phyloP scores from a whole-genome alignment of 192 early-diverging fungal genomes.

The Coemansia sp. region DNA sequence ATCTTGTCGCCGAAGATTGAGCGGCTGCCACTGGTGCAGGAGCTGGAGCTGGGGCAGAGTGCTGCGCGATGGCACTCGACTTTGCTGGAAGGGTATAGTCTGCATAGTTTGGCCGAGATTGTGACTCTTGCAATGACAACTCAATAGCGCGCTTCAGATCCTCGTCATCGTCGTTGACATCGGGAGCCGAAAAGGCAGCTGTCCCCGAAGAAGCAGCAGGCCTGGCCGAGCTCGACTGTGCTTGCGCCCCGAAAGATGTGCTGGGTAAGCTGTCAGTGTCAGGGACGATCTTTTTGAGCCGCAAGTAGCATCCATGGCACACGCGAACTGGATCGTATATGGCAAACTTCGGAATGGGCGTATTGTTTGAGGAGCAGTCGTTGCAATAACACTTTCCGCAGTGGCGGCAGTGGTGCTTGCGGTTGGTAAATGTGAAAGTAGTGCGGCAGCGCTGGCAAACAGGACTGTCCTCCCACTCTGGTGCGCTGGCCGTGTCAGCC shows the following conservation, averaged over 20 bases:
- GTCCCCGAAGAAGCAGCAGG: constrained; percentile 10
- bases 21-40: neutral
- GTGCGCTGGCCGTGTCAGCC: constrained; percentile 89
- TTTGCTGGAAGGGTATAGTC: constrained; percentile 32
- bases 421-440: constrained; percentile 89
- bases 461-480: constrained; percentile 95
- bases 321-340: constrained; percentile 91
- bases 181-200: constrained; percentile 10
- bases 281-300: constrained; percentile 63
- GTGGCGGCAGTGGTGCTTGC: constrained; percentile 98
- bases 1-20: constrained; percentile 14
- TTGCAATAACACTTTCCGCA: constrained; percentile 95
- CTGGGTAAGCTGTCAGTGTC: constrained; percentile 14
- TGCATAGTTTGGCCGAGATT: constrained; percentile 53
- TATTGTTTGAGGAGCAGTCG: constrained; percentile 87
- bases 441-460: constrained; percentile 95
- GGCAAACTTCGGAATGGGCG: constrained; percentile 83
- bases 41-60: neutral
- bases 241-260: neutral
- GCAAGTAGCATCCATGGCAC: constrained; percentile 91
- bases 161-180: constrained; percentile 75
- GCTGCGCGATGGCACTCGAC: neutral
- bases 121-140: constrained; percentile 74
- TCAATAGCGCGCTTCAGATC: constrained; percentile 94
- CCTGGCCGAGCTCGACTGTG: constrained; percentile 6